Evolutionary conservation across 257 asterid species (phyloP).

Genomic region (Nicotiana obtusifolia): DNA sequence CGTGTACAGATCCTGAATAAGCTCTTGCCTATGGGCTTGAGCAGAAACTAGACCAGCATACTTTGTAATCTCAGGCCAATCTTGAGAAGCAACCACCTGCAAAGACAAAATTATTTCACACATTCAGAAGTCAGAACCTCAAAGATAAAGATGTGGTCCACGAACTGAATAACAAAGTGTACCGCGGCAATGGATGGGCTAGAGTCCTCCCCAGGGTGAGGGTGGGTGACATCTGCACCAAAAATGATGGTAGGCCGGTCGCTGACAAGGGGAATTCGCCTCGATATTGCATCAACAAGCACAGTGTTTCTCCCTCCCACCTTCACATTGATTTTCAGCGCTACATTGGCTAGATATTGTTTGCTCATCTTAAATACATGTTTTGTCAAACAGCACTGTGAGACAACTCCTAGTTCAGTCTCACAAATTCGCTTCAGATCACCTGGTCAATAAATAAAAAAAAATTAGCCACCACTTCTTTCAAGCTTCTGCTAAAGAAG

Average conservation of each 20-base stretch:
- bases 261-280: slow-evolving; percentile 91
- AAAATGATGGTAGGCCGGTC: slow-evolving; percentile 89
- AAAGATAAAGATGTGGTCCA: neutral
- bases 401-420: slow-evolving; percentile 93
- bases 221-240: slow-evolving; percentile 99
- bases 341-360: slow-evolving; percentile 88
- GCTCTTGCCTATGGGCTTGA: slow-evolving; percentile 95
- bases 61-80: slow-evolving; percentile 94
- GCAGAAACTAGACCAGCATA: slow-evolving; percentile 97
- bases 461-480: neutral
- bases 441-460: slow-evolving; percentile 34
- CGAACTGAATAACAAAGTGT: slow-evolving; percentile 4
- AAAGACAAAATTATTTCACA: slow-evolving; percentile 9
- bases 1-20: slow-evolving; percentile 78
- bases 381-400: slow-evolving; percentile 94
- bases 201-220: slow-evolving; percentile 99
- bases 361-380: slow-evolving; percentile 74
- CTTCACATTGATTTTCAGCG: slow-evolving; percentile 85
- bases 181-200: slow-evolving; percentile 99
- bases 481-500: neutral
- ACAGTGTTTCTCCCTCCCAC: slow-evolving; percentile 97
- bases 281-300: slow-evolving; percentile 72
- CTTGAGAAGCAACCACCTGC: slow-evolving; percentile 99
- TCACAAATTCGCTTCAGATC: slow-evolving; percentile 89
- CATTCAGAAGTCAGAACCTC: neutral